These are phyloP conservation scores for Guyanaporus albipodus DNA, from an alignment of 768 basidiomycete species.

Conservation along the genomic window DNA sequence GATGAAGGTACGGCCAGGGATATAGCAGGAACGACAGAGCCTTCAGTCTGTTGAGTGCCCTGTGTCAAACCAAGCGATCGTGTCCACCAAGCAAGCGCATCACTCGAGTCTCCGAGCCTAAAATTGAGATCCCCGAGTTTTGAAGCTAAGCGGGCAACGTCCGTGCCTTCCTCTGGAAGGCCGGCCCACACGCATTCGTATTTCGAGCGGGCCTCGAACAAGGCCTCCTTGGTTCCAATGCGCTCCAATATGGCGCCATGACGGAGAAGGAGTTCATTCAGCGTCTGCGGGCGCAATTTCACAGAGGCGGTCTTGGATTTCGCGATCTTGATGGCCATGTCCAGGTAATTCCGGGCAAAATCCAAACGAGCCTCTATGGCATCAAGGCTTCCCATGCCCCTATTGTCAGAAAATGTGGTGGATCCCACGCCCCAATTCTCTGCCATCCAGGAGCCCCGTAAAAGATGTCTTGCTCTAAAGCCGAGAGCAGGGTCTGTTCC, in stretches of 20 bases:
- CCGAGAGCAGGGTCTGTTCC: constrained; percentile 76
- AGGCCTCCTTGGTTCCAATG: constrained; percentile 47
- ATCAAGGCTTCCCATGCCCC: constrained; percentile 36
- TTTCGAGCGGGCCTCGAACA: constrained; percentile 51
- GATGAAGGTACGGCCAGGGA: constrained; percentile 46
- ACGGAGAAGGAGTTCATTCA: constrained; percentile 50
- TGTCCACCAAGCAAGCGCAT: constrained; percentile 67
- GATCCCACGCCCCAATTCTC: constrained; percentile 59
- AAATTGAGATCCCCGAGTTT: constrained; percentile 67
- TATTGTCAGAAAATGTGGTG: constrained; percentile 33
- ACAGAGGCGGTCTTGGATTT: constrained; percentile 37
- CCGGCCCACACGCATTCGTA: constrained; percentile 58
- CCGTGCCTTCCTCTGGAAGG: constrained; percentile 36
- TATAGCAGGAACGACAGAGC: constrained; percentile 23
- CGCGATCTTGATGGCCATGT: constrained; percentile 44
- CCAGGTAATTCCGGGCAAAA: constrained; percentile 51
- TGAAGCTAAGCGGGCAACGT: constrained; percentile 53
- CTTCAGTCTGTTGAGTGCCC: constrained; percentile 26
- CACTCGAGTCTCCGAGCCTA: constrained; percentile 47
- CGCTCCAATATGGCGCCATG: constrained; percentile 58
- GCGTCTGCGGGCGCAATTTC: constrained; percentile 46
- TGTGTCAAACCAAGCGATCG: constrained; percentile 48
- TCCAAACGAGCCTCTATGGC: constrained; percentile 54
- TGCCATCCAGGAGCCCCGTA: constrained; percentile 71
- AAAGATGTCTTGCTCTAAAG: constrained; percentile 52